A percentile compares a stretch with the other conserved stretches of the same genome.
Conservation (phyloP, 1,284 basidiomycete genomes). For the Melampsora larici-populina region DNA sequence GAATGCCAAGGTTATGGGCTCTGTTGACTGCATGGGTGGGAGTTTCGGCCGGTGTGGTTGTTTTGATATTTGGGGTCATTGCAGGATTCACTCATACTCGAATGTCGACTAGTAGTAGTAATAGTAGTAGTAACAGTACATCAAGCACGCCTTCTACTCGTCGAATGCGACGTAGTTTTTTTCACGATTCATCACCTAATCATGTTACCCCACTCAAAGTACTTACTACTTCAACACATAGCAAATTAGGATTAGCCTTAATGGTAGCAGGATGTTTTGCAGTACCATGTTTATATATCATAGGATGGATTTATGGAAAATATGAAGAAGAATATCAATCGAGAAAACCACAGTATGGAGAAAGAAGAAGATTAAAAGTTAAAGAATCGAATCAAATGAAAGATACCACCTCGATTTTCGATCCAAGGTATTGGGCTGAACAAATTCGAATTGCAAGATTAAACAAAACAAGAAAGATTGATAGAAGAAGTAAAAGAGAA, state of each 20-base stretch:
- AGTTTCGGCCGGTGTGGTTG: background rate
- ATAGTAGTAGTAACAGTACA: background rate
- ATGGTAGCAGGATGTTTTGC: constrained; percentile 4
- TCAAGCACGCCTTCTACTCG: background rate
- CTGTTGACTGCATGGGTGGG: constrained; percentile 18
- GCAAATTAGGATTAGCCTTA: constrained; percentile 16
- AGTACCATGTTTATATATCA: constrained; percentile 17
- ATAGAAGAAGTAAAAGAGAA: too few relatives aligned
- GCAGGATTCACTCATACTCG: constrained; percentile 19
- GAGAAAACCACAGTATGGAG: background rate
- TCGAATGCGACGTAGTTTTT: background rate
- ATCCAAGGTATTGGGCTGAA: too few relatives aligned
- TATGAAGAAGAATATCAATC: constrained; percentile 2
- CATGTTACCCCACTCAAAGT: background rate
- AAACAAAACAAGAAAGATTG: too few relatives aligned
- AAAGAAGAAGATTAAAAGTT: constrained; percentile 18
- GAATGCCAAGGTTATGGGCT: constrained; percentile 24
- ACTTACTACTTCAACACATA: constrained; percentile 9
- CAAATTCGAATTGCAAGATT: too few relatives aligned
- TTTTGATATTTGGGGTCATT: constrained; percentile 1
- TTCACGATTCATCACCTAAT: background rate
- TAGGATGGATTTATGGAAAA: constrained; percentile 15
- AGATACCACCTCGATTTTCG: too few relatives aligned
- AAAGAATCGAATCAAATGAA: background rate
- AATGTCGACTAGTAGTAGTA: background rate